Percentiles rank a stretch among this genome's conserved stretches.
phyloP scores from a whole-genome alignment of 164 flowering plant species.

The Liquidambar formosana region DNA sequence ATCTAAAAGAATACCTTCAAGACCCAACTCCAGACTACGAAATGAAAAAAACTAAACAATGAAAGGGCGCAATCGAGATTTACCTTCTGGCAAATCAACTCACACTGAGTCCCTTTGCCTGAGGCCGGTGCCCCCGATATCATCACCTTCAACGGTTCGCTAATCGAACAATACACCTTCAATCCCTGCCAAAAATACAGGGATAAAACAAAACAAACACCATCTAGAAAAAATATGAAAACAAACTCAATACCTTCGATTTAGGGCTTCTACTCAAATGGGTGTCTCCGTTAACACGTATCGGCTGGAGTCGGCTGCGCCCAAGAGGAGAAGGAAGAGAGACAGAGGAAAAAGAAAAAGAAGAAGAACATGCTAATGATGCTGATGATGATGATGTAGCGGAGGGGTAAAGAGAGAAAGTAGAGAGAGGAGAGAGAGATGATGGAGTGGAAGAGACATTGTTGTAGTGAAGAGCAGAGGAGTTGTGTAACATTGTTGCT shows the following conservation, averaged over 20 bases:
- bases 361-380: conserved; percentile 9
- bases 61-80: neutral
- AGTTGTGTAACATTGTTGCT: conserved; percentile 17
- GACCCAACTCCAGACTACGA: no score
- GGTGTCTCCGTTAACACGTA: neutral
- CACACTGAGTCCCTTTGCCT: conserved; percentile 90
- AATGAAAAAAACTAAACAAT: neutral
- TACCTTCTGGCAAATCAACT: conserved; percentile 78
- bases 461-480: conserved; percentile 25
- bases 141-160: conserved; percentile 76
- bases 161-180: conserved; percentile 35
- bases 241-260: conserved; percentile 23
- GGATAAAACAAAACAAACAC: neutral
- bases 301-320: conserved; percentile 7
- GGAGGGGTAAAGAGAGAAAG: conserved; percentile 14
- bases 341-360: conserved; percentile 20
- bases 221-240: neutral
- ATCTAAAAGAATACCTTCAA: no score
- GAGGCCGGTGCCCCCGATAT: conserved; percentile 93
- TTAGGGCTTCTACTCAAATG: conserved; percentile 16
- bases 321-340: conserved; percentile 14
- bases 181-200: conserved; percentile 33
- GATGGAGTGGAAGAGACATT: conserved; percentile 24
- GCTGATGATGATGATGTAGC: conserved; percentile 4
- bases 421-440: conserved; percentile 16